phyloP scores from a whole-genome alignment of 2,329 filamentous ascomycete species.

The Scytalidium lignicola region DNA sequence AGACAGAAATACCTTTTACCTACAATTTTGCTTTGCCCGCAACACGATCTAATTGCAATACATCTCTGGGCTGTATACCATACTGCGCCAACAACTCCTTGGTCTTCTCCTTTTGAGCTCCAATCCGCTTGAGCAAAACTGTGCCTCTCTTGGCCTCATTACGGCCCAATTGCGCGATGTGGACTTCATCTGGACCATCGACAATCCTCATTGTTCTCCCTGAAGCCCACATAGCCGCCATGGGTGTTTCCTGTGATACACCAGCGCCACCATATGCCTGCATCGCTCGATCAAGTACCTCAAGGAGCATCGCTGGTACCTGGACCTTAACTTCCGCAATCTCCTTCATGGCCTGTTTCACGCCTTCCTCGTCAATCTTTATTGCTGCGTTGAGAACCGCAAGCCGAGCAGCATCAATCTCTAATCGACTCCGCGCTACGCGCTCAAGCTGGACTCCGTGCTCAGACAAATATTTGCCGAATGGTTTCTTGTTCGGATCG shows the following conservation, averaged over 20 bases:
- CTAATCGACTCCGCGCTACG: slow-evolving; percentile 81
- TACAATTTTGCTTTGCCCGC: neutral
- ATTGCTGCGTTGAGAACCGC: slow-evolving; percentile 87
- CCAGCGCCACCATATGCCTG: slow-evolving; percentile 85
- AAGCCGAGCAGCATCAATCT: slow-evolving; percentile 84
- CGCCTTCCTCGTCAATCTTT: slow-evolving; percentile 80
- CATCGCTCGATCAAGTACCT: slow-evolving; percentile 86
- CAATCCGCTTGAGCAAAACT: slow-evolving; percentile 24
- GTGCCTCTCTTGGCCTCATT: slow-evolving; percentile 64
- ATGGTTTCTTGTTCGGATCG: slow-evolving; percentile 80
- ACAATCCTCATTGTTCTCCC: slow-evolving; percentile 77
- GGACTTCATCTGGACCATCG: slow-evolving; percentile 91
- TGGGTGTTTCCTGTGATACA: slow-evolving; percentile 86
- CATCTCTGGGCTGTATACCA: slow-evolving; percentile 28
- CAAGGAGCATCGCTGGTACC: slow-evolving; percentile 70
- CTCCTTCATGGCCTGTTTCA: slow-evolving; percentile 81
- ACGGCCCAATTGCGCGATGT: slow-evolving; percentile 69
- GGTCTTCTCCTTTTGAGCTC: neutral
- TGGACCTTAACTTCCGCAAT: slow-evolving; percentile 92
- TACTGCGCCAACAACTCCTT: slow-evolving; percentile 54
- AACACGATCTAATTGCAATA: neutral
- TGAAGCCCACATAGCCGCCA: slow-evolving; percentile 73
- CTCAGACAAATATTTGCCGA: slow-evolving; percentile 75
- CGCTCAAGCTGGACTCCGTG: slow-evolving; percentile 91
- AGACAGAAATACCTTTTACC: too few species aligned